Evolutionary conservation across 2,329 filamentous ascomycete genomes (phyloP), one percentile per base, ranked within the genome.

Genomic region (Neocucurbitaria cava): DNA sequence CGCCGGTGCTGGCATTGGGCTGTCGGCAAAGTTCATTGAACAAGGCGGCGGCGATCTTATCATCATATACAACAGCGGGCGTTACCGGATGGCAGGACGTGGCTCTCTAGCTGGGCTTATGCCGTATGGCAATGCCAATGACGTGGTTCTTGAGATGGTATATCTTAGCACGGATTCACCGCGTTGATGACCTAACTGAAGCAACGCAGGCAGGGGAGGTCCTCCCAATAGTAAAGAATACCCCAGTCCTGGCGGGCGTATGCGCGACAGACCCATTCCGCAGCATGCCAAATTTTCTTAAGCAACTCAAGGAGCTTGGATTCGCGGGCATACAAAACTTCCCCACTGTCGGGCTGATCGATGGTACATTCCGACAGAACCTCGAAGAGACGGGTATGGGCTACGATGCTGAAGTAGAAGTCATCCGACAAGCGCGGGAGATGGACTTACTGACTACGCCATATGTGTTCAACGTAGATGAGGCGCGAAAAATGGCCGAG

Each of bases 321-420:
- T 90, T 91, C 59, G 83, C 84, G 1, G 89, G 89, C 1, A 81
- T 90, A 13, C 88, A 91, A 71, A 91, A 91, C 64, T 91, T 91
- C 68, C 88, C 88, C 1, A 90, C 88, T 0, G 87, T 90, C 1
- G 88, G 88, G 0, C 76, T 91, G 20, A 87, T 90, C 31, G 88
- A 91, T 70, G 88, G 87, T 1, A 80, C 80, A 11, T 90, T 91
- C 68, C 81, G 89, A 11, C 79, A 81, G 20, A 87, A 88, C 60
- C 79, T 91, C 1, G 89, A 91, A 68, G 87, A 90, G 71, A 90
- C 88, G 1, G 87, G 85, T 8, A 91, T 91, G 87, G 84, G 85
- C 1, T 91, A 86, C 65, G 82, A 81, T 15, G 75, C 81, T 7
- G 88, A 91, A 67, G 87, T 91, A 2, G 85, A 87, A 46, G 85